phyloP scores from a whole-genome alignment of 192 early-diverging fungal species.

The Dispira parvispora region DNA sequence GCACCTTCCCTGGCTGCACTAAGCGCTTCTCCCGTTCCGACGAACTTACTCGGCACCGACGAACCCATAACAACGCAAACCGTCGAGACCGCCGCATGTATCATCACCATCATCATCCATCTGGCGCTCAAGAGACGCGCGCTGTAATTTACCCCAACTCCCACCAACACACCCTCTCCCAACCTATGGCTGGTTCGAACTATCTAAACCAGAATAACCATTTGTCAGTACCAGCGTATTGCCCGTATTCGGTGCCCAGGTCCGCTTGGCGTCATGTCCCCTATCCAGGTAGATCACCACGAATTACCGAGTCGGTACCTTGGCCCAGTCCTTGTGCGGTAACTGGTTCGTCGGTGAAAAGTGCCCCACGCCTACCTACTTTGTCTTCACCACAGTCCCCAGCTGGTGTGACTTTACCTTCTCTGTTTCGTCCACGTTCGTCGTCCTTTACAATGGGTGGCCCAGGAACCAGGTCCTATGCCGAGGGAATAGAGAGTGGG shows the following conservation, averaged over 20 bases:
- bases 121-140: neutral
- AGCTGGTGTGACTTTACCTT: too few relatives aligned
- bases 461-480: too few relatives aligned
- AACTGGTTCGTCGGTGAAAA: too few relatives aligned
- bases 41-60: constrained; percentile 58
- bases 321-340: too few relatives aligned
- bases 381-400: too few relatives aligned
- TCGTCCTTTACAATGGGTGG: too few relatives aligned
- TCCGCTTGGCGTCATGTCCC: constrained; percentile 1
- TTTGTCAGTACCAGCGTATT: neutral
- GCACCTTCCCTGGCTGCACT: constrained; percentile 57
- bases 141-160: neutral
- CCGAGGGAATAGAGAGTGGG: too few relatives aligned
- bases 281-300: neutral
- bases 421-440: too few relatives aligned
- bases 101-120: neutral
- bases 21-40: constrained; percentile 64
- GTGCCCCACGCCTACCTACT: too few relatives aligned
- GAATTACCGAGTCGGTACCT: too few relatives aligned
- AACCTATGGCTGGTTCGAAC: neutral
- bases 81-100: constrained; percentile 4
- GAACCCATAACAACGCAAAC: constrained; percentile 35
- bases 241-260: neutral
- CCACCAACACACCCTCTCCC: neutral
- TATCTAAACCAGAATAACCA: neutral